A percentile compares a stretch with the other conserved stretches of the same genome.
phyloP scores from a whole-genome alignment of 345 rosid species.

The Aethionema arabicum region DNA sequence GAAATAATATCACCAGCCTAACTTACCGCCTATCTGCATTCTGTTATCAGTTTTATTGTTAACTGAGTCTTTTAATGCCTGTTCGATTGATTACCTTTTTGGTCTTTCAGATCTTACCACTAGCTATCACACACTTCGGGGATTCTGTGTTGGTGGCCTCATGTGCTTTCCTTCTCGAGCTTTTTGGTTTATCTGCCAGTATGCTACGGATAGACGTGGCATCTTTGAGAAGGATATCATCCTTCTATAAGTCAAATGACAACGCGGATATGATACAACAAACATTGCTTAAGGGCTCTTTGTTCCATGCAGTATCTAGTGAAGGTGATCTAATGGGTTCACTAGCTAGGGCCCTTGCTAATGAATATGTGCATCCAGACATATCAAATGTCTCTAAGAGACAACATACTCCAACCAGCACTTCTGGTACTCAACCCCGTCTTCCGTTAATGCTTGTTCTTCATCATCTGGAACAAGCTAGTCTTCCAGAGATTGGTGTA shows the following conservation, averaged over 20 bases:
- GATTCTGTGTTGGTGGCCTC: slow-evolving; percentile 84
- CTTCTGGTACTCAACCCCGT: slow-evolving; percentile 43
- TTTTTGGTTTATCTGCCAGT: slow-evolving; percentile 87
- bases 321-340: slow-evolving; percentile 68
- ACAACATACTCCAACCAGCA: slow-evolving; percentile 42
- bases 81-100: slow-evolving; percentile 15
- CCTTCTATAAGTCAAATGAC: slow-evolving; percentile 58
- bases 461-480: slow-evolving; percentile 92
- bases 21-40: slow-evolving; percentile 12
- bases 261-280: slow-evolving; percentile 46
- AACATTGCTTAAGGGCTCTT: slow-evolving; percentile 56
- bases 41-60: not conserved
- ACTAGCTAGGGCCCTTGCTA: slow-evolving; percentile 85
- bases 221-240: slow-evolving; percentile 78
- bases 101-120: slow-evolving; percentile 74
- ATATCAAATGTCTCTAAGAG: slow-evolving; percentile 42
- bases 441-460: slow-evolving; percentile 72
- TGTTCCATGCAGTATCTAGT: slow-evolving; percentile 51
- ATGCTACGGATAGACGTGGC: slow-evolving; percentile 81
- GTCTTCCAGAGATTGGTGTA: slow-evolving; percentile 58
- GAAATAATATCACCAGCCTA: slow-evolving; percentile 18
- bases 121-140: slow-evolving; percentile 83
- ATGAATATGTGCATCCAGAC: slow-evolving; percentile 65
- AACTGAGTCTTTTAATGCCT: slow-evolving; percentile 24
- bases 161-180: slow-evolving; percentile 81